phyloP scores from a whole-genome alignment of 2,329 filamentous ascomycete species.

The Colletotrichum endophyticum region DNA sequence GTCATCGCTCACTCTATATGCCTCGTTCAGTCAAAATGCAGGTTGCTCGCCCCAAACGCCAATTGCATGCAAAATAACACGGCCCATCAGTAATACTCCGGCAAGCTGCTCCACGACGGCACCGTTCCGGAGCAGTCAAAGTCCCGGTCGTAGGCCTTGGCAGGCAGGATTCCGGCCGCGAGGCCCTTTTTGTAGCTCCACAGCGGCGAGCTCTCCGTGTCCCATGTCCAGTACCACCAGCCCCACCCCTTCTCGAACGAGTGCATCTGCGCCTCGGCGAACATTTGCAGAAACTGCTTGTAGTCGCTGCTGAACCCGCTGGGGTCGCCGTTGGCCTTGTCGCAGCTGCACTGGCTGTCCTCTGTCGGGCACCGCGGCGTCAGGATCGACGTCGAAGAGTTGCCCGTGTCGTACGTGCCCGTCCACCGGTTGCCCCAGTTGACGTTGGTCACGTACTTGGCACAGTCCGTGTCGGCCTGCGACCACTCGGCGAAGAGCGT shows the following conservation, averaged over 20 bases:
- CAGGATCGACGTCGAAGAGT: constrained; percentile 64
- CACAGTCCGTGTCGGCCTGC: constrained; percentile 96
- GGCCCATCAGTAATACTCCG: constrained; percentile 50
- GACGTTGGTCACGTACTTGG: constrained; percentile 86
- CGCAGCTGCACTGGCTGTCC: constrained; percentile 73
- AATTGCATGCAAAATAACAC: neutral
- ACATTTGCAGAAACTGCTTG: constrained; percentile 85
- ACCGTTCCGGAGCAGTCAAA: constrained; percentile 71
- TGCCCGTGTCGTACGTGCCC: constrained; percentile 78
- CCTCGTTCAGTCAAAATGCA: neutral
- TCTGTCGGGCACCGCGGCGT: constrained; percentile 76
- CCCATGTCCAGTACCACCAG: constrained; percentile 99
- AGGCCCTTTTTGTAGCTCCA: constrained; percentile 92
- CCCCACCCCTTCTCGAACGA: constrained; percentile 93
- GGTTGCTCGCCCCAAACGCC: constrained; percentile 6
- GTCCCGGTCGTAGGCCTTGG: constrained; percentile 71
- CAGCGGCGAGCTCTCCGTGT: constrained; percentile 83
- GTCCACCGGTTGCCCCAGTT: constrained; percentile 89
- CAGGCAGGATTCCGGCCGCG: constrained; percentile 78
- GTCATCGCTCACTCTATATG: neutral
- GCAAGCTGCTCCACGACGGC: constrained; percentile 57
- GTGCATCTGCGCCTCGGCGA: constrained; percentile 95
- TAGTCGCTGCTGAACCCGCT: constrained; percentile 73
- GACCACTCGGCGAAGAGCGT: constrained; percentile 97
- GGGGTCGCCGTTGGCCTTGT: constrained; percentile 75